Evolutionary conservation across 208 protist genomes (phyloP), one percentile per base, ranked within the genome.

Genomic region (Leishmania turanica): DNA sequence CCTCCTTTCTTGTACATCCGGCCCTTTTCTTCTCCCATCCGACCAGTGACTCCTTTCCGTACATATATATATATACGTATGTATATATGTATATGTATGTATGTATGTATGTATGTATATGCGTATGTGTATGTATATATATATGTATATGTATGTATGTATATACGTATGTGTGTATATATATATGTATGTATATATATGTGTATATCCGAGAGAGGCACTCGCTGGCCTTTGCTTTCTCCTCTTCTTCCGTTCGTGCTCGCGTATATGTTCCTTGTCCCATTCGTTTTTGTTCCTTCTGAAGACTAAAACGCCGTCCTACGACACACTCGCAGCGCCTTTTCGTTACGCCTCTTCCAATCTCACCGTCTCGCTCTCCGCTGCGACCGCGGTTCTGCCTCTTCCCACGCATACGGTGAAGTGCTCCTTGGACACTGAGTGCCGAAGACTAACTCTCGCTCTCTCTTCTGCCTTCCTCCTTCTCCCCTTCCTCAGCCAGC

Each of bases 351-450:
- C 15, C 53, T 68, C 68, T 53, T 3, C 34, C 58, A 37, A 51
- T 66, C 49, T 27, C 27, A 27, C 60, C 60, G 60, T 37, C 60
- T 79, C n/a, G 19, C 60, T 71, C 53, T 79, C 68, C 45, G 31
- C 65, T 45, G n/a, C 65, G 65, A 70, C 37, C 37, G 37, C 17
- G 65, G 37, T 27, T 11, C 37, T 70, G 65, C 37, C 37, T 19
- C 21, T 70, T 27, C 11, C 31, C 62, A 27, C 1, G 8, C 19
- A 13, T 70, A 11, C 7, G 6, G 27, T 42, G 37, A 66, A 5
- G 31, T 40, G 31, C 8, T 6, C 62, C 62, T 3, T 37, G 31
- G 31, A 6, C 13, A 19, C 13, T 66, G 4, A 21, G 40, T 66
- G 62, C 27, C 15, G 31, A 37, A 21, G 3, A 17, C 62, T 40